phyloP scores from a whole-genome alignment of 2,329 filamentous ascomycete genomes.

The Albifimbria verrucaria region DNA sequence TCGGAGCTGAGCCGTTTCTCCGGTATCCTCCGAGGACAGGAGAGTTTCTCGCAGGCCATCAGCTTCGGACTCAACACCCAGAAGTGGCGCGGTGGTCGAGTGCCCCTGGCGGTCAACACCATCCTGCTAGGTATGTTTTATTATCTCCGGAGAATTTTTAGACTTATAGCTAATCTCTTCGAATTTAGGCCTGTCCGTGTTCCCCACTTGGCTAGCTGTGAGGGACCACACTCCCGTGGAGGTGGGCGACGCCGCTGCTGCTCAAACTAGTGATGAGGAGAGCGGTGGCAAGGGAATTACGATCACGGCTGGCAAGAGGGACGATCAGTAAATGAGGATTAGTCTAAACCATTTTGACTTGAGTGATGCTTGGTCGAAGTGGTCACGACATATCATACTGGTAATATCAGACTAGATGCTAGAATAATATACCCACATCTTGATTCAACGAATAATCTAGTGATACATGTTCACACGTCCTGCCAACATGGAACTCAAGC shows the following conservation, averaged over 20 bases:
- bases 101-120: slow-evolving; percentile 35
- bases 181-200: slow-evolving; percentile 11
- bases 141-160: neutral
- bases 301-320: neutral
- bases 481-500: no score
- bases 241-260: neutral
- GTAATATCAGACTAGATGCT: no score
- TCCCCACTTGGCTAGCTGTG: slow-evolving; percentile 28
- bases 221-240: slow-evolving; percentile 24
- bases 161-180: slow-evolving; percentile 2
- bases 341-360: no score
- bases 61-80: slow-evolving; percentile 35
- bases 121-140: slow-evolving; percentile 30
- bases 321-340: neutral
- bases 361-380: no score
- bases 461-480: no score
- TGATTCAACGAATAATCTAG: no score
- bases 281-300: neutral
- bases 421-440: no score
- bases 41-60: slow-evolving; percentile 37
- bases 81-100: slow-evolving; percentile 33
- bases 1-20: slow-evolving; percentile 43
- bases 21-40: slow-evolving; percentile 36
- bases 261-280: neutral
- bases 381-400: no score